A percentile compares a stretch with the other conserved stretches of the same genome.
These are phyloP conservation scores for Primulina huaijiensis DNA, from an alignment of 257 asterid species.

Conservation along the genomic window DNA sequence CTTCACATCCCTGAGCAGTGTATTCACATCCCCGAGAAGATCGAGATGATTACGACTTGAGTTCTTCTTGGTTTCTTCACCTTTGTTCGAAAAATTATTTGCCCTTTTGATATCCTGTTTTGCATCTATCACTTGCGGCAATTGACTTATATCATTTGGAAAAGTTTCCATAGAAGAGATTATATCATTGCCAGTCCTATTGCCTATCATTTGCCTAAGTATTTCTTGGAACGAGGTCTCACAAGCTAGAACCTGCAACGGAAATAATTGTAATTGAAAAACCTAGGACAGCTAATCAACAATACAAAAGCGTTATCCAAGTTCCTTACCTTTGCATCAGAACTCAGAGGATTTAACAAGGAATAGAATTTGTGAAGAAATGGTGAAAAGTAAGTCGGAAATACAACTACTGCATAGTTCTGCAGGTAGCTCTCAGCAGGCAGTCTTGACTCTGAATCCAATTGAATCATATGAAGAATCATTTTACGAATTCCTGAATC, in stretches of 20 bases:
- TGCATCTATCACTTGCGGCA: slow-evolving; percentile 32
- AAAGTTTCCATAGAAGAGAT: slow-evolving; percentile 32
- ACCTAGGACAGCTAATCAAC: slow-evolving; percentile 15
- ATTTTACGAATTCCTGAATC: slow-evolving; percentile 95
- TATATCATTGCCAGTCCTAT: slow-evolving; percentile 37
- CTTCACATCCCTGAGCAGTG: slow-evolving; percentile 69
- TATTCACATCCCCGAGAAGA: slow-evolving; percentile 70
- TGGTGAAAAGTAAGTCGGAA: slow-evolving; percentile 92
- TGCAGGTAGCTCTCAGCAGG: slow-evolving; percentile 96
- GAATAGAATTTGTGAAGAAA: slow-evolving; percentile 95
- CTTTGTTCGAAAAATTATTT: slow-evolving; percentile 34
- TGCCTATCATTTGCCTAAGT: slow-evolving; percentile 81
- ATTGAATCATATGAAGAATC: slow-evolving; percentile 98
- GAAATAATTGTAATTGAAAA: slow-evolving; percentile 21
- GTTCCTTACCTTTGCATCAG: slow-evolving; percentile 88
- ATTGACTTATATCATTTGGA: slow-evolving; percentile 32
- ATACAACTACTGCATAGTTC: slow-evolving; percentile 72
- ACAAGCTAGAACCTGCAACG: slow-evolving; percentile 84
- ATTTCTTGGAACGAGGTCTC: slow-evolving; percentile 89
- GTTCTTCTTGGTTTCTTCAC: slow-evolving; percentile 46
- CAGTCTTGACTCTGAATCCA: slow-evolving; percentile 81
- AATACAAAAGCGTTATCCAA: slow-evolving; percentile 16
- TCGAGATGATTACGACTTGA: slow-evolving; percentile 62
- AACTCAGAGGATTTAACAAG: slow-evolving; percentile 75
- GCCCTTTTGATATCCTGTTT: slow-evolving; percentile 31